Evolutionary conservation across 371 early-diverging fungal genomes (phyloP), one percentile per base, ranked within the genome.

Genomic region (Saksenaea oblongispora): DNA sequence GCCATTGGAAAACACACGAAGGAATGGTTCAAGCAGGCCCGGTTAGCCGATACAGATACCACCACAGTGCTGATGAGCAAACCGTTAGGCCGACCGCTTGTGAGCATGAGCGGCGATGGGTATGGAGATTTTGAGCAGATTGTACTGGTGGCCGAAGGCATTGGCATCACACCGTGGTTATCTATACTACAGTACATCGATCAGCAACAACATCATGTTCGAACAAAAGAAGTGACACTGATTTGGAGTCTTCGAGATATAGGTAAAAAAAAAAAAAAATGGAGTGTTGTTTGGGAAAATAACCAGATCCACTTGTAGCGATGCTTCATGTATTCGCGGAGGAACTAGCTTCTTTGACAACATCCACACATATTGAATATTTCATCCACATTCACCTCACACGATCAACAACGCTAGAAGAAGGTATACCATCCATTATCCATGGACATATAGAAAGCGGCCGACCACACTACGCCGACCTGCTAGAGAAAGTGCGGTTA

Each of bases 151-250:
- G 73, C 76, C 14, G 75, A 80, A 58, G 80, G 80, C 5, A 68
- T 76, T 41, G 80, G 80, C 0, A 74, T 80, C 44, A 76, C 80
- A 22, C 80, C 80, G 1, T 80, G 80, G 80, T 55, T 80, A 3
- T 69, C 73, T 15, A 63, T 75, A 7, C 24, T 80, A 27, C 69
- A 76, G 34, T 67, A 70, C 18, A 15, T 74, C 5, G 53, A 63
- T 22, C 41, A 66, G 51, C 56, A 58, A 18, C 53, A 61, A 24
- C 65, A 63, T 57, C 34, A 53, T 0, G 58, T 69, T 27, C 58
- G 55, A 36, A 78, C 73, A 0, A 62, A 59, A 53, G 44, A 37
- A 3, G 27, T 71, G 0, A 34, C 59, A 26, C 47, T 71, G 3
- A 63, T 74, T 0, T 78, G 78, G 74, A 70, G 65, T 14, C 64